Percentiles rank a stretch among this genome's conserved stretches.
Conservation (phyloP, 1,284 basidiomycete species). For the Ganoderma meredithae region DNA sequence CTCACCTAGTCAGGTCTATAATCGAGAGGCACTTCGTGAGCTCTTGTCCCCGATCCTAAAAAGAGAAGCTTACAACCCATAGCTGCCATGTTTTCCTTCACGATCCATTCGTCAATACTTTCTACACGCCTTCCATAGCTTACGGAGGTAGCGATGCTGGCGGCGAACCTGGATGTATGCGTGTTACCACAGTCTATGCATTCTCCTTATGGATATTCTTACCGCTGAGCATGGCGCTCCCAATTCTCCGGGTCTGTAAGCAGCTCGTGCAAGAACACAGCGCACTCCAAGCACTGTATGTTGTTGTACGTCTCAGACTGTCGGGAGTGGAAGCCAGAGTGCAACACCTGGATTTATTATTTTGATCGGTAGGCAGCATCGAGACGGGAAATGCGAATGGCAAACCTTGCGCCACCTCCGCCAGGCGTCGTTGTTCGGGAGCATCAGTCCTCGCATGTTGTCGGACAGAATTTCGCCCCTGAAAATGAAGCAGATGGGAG, state of each 20-base stretch:
- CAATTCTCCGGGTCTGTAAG: conserved; percentile 49
- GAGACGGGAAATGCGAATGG: neutral
- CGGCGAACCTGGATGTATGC: conserved; percentile 47
- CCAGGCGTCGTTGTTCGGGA: conserved; percentile 54
- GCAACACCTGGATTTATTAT: conserved; percentile 49
- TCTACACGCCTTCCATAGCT: conserved; percentile 56
- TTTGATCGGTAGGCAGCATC: neutral
- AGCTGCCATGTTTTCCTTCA: conserved; percentile 51
- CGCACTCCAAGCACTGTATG: conserved; percentile 60
- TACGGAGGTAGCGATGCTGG: conserved; percentile 54
- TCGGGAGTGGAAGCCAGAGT: conserved; percentile 51
- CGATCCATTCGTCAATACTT: conserved; percentile 54
- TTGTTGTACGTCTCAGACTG: conserved; percentile 53
- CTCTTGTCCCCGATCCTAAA: neutral
- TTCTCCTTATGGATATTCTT: neutral
- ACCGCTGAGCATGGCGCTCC: conserved; percentile 55
- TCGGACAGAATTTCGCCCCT: conserved; percentile 58
- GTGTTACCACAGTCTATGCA: too few species aligned
- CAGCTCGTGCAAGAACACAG: conserved; percentile 52
- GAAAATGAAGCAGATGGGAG: neutral
- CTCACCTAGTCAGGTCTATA: conserved; percentile 48
- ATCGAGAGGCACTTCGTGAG: neutral
- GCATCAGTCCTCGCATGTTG: conserved; percentile 57
- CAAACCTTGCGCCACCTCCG: conserved; percentile 58
- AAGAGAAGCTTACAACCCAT: conserved; percentile 48